Percentiles rank a stretch among this genome's conserved stretches.
Conservation (phyloP, 2,329 filamentous ascomycete genomes). For the Colletotrichum simmondsii region DNA sequence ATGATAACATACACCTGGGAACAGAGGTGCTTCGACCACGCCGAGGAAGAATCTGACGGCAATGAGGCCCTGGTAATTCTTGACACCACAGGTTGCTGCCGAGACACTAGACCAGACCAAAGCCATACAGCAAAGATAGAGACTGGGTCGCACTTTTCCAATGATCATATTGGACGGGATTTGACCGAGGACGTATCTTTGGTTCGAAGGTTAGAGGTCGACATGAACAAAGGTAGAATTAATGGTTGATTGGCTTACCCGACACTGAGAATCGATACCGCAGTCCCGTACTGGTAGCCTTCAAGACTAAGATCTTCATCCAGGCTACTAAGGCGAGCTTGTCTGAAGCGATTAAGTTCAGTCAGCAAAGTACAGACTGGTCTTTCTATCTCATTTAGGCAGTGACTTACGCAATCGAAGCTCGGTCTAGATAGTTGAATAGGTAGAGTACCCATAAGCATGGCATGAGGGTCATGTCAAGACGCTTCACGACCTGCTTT, state of each 20-base stretch:
- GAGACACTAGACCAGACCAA: conserved; percentile 35
- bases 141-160: conserved; percentile 32
- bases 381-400: accelerated
- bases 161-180: conserved; percentile 37
- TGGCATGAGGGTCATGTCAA: conserved; percentile 37
- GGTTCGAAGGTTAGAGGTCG: accelerated
- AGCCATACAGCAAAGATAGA: conserved; percentile 35
- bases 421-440: conserved; percentile 37
- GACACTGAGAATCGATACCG: conserved; percentile 40
- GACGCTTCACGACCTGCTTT: conserved; percentile 36
- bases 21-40: conserved; percentile 34
- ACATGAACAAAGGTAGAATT: background rate
- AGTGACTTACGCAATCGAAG: conserved; percentile 33
- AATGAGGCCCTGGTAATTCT: conserved; percentile 34
- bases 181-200: conserved; percentile 33
- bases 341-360: conserved; percentile 13
- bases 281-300: conserved; percentile 39
- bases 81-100: conserved; percentile 35
- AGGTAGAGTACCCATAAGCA: conserved; percentile 37
- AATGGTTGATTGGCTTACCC: conserved; percentile 7
- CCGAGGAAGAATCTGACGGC: conserved; percentile 36
- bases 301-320: conserved; percentile 40
- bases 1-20: conserved; percentile 32
- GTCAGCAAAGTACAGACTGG: background rate
- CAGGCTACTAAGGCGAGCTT: conserved; percentile 38